These are phyloP conservation scores for Fraxinus pennsylvanica DNA, from an alignment of 257 asterid genomes.

Conservation along the genomic window DNA sequence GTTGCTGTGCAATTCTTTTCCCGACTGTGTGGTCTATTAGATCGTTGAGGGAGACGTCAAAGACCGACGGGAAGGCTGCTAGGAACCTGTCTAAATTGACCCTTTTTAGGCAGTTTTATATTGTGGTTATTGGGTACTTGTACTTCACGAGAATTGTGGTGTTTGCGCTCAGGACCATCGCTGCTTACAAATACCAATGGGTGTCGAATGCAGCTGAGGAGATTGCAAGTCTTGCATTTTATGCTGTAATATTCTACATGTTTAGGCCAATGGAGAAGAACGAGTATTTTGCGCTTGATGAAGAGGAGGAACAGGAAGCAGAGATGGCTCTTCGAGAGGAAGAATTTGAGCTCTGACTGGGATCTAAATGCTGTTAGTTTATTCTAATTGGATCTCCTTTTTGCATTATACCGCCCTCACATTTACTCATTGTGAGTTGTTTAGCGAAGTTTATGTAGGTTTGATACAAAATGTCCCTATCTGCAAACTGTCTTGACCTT, in stretches of 20 bases:
- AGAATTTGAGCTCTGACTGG: slow-evolving; percentile 84
- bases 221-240: slow-evolving; percentile 82
- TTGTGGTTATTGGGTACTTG: slow-evolving; percentile 91
- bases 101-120: slow-evolving; percentile 90
- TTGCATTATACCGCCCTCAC: slow-evolving; percentile 28
- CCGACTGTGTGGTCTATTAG: slow-evolving; percentile 97
- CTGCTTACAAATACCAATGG: slow-evolving; percentile 95
- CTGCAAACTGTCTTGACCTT: slow-evolving; percentile 25
- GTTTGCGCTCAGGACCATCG: slow-evolving; percentile 84
- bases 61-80: slow-evolving; percentile 98
- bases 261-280: slow-evolving; percentile 91
- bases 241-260: slow-evolving; percentile 84
- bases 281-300: slow-evolving; percentile 85
- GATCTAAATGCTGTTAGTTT: slow-evolving; percentile 22
- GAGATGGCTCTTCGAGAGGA: slow-evolving; percentile 87
- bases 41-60: slow-evolving; percentile 93
- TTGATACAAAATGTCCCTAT: slow-evolving; percentile 32
- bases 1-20: slow-evolving; percentile 91
- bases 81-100: slow-evolving; percentile 86
- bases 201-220: slow-evolving; percentile 92
- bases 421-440: slow-evolving; percentile 28
- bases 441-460: slow-evolving; percentile 35
- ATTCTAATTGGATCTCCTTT: slow-evolving; percentile 22
- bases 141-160: slow-evolving; percentile 95
- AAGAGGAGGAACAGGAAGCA: slow-evolving; percentile 89